Evolutionary conservation across 1,139 yeast genomes (phyloP), one percentile per base, ranked within the genome.

Genomic region (Geotrichum klebahnii): DNA sequence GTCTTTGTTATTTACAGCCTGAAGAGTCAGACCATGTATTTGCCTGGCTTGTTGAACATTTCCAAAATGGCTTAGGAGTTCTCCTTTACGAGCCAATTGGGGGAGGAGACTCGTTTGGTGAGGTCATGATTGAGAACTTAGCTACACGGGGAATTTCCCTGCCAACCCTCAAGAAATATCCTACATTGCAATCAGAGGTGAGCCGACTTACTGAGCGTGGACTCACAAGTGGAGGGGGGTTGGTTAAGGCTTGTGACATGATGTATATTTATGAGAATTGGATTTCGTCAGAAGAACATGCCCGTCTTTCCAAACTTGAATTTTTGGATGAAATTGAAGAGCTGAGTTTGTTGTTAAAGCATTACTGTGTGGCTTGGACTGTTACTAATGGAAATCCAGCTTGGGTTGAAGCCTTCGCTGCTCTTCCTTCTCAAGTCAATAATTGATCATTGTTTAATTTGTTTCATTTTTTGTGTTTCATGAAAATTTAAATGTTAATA

Each of bases 281-380:
- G 84, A 66, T 84, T 0, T 56, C 66, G 3, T 56, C 51, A 0
- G 63, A 61, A 0, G 95, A 85, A 44, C 65, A 71, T 44, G 59
- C 59, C 16, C 67, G 95, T 32, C 74, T 89, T 1, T 75, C 79
- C 50, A 64, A 69, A 28, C 71, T 90, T 45, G 97, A 92, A 63
- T 73, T 89, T 58, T 71, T 92, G 35, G 98, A 92, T 67, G 98
- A 92, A 65, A 69, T 88, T 12, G 98, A 92, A 67, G 98, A 92
- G 63, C 74, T 92, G 60, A 72, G 74, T 57, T 69, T 92, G 38
- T 72, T 92, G 52, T 77, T 87, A 56, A 75, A 77, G 40, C 98
- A 92, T 66, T 92, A 92, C 62, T 82, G 95, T 54, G 66, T 85
- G 17, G 69, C 74, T 2, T 67, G 72, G 70, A 72, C 64, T 3